phyloP scores from a whole-genome alignment of 2,329 filamentous ascomycete species.

The Ilyonectria destructans region DNA sequence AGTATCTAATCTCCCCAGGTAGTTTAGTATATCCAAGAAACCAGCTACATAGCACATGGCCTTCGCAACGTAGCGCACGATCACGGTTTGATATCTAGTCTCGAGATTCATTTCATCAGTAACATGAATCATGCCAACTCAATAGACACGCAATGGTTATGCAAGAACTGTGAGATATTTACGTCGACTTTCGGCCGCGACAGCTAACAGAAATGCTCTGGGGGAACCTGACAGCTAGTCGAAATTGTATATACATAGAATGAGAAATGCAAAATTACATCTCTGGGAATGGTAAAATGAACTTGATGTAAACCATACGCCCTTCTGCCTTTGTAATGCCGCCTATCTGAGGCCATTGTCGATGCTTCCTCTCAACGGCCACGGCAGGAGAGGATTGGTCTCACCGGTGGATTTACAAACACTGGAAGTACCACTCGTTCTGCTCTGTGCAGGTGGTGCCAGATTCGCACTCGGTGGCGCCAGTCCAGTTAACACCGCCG shows the following conservation, averaged over 20 bases:
- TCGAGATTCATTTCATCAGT: neutral
- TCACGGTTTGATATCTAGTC: neutral
- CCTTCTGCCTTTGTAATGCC: neutral
- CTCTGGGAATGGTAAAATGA: neutral
- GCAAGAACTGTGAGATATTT: neutral
- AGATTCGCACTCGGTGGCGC: conserved; percentile 59
- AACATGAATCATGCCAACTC: neutral
- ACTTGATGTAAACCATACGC: neutral
- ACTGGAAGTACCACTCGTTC: conserved; percentile 60
- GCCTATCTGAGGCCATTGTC: neutral
- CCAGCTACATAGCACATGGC: too few relatives aligned
- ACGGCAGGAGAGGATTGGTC: neutral
- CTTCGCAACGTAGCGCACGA: neutral
- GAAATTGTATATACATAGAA: conserved; percentile 25
- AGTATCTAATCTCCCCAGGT: neutral
- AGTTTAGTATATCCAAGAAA: neutral
- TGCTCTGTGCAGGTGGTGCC: conserved; percentile 57
- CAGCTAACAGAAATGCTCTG: neutral
- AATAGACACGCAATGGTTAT: neutral
- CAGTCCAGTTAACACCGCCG: conserved; percentile 59
- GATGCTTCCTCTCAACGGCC: neutral
- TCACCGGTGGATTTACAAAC: conserved; percentile 37
- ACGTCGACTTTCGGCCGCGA: neutral
- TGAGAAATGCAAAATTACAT: conserved; percentile 5
- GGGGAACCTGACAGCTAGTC: neutral